These are phyloP conservation scores for Arctium lappa DNA, from an alignment of 129 eudicot species.

Conservation along the genomic window DNA sequence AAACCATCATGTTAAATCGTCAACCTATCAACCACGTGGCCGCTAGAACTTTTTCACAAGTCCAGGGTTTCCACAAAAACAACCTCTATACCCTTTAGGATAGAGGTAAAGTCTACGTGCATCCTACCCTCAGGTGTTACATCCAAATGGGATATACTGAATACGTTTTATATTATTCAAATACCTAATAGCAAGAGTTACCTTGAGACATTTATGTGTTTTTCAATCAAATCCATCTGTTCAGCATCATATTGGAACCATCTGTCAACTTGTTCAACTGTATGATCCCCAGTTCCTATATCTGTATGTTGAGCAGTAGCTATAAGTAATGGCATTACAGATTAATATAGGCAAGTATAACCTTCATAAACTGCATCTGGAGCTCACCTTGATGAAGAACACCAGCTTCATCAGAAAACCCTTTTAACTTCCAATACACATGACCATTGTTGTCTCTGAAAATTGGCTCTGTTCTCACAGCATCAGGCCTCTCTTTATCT, in stretches of 20 bases:
- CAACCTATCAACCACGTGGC: neutral
- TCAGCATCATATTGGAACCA: slow-evolving; percentile 62
- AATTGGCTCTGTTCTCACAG: slow-evolving; percentile 54
- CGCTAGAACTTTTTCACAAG: too few species aligned
- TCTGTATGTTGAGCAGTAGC: slow-evolving; percentile 33
- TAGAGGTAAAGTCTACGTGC: too few species aligned
- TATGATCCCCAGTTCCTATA: slow-evolving; percentile 45
- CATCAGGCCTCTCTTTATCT: slow-evolving; percentile 52
- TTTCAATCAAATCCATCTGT: slow-evolving; percentile 43
- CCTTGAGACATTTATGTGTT: slow-evolving; percentile 45
- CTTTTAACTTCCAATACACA: slow-evolving; percentile 63
- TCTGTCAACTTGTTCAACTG: slow-evolving; percentile 39
- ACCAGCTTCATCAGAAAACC: slow-evolving; percentile 40
- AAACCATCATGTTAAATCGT: neutral
- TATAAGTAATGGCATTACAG: neutral
- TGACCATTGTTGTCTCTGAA: slow-evolving; percentile 45
- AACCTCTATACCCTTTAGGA: neutral
- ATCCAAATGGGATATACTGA: neutral
- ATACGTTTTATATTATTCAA: neutral
- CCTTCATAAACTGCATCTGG: neutral
- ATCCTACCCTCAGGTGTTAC: neutral
- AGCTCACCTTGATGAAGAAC: slow-evolving; percentile 64
- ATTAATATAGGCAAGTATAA: neutral
- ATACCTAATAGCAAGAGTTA: slow-evolving; percentile 9
- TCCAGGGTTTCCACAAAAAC: neutral